These are phyloP conservation scores for Phaeolepiota aurea DNA, from an alignment of 768 basidiomycete genomes.

Conservation along the genomic window DNA sequence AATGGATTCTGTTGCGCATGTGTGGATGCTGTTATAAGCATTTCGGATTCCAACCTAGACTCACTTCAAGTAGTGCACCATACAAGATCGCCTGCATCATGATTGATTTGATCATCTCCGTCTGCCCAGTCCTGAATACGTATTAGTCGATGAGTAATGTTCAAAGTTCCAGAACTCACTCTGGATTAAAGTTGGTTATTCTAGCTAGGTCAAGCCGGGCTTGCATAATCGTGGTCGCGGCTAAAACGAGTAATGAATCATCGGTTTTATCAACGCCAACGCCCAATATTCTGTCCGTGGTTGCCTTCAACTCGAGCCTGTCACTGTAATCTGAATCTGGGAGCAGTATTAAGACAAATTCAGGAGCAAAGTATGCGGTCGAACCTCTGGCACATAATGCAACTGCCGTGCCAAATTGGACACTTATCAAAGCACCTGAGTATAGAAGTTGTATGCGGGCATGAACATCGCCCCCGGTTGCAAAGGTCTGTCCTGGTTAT, in stretches of 20 bases:
- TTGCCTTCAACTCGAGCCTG: conserved; percentile 62
- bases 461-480: conserved; percentile 63
- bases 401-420: conserved; percentile 74
- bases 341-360: background rate
- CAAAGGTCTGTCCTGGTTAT: conserved; percentile 38
- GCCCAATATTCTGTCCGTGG: conserved; percentile 61
- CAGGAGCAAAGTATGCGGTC: conserved; percentile 1
- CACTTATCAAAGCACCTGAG: conserved; percentile 48
- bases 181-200: conserved; percentile 49
- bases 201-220: conserved; percentile 52
- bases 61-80: conserved; percentile 56
- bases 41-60: too few relatives aligned
- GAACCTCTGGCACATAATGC: conserved; percentile 63
- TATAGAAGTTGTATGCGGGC: conserved; percentile 55
- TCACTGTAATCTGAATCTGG: conserved; percentile 66
- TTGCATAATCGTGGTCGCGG: conserved; percentile 66
- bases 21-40: too few relatives aligned
- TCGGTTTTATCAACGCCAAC: conserved; percentile 50
- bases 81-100: conserved; percentile 82
- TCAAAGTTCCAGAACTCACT: conserved; percentile 28
- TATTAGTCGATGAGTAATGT: background rate
- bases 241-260: conserved; percentile 47
- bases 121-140: conserved; percentile 47
- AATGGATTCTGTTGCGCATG: conserved; percentile 75
- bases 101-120: conserved; percentile 65